Conservation (phyloP, 495 filamentous ascomycete genomes). For the Hyaloscypha hepaticicola region DNA sequence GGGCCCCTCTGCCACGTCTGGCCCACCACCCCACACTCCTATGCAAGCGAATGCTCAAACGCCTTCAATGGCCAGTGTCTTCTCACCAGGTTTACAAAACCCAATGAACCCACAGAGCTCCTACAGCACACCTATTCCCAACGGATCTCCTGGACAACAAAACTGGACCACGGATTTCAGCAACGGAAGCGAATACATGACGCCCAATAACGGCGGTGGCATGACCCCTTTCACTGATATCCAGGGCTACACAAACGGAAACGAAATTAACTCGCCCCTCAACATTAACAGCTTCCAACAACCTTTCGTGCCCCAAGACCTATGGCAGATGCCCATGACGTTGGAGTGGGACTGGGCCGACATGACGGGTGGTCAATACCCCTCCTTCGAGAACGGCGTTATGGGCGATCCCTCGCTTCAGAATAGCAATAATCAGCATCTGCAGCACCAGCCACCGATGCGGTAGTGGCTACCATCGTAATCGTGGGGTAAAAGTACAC, state of each 20-base stretch:
- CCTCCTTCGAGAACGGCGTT: conserved; percentile 51
- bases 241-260: conserved; percentile 36
- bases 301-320: conserved; percentile 91
- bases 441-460: conserved; percentile 20
- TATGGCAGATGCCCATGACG: conserved; percentile 95
- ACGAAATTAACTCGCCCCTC: conserved; percentile 33
- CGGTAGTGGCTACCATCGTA: background rate
- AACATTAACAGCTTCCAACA: conserved; percentile 65
- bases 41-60: conserved; percentile 3
- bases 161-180: conserved; percentile 24
- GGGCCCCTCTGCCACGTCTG: background rate
- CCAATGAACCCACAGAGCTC: conserved; percentile 23
- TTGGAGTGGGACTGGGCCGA: conserved; percentile 99
- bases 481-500: background rate
- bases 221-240: conserved; percentile 50
- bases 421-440: conserved; percentile 27
- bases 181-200: conserved; percentile 25
- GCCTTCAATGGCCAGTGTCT: conserved; percentile 21
- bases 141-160: conserved; percentile 16
- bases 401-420: conserved; percentile 26
- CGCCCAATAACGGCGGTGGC: conserved; percentile 33
- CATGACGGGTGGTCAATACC: conserved; percentile 60
- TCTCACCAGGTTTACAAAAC: conserved; percentile 24
- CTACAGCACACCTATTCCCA: conserved; percentile 15
- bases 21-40: conserved; percentile 20